phyloP scores from a whole-genome alignment of 2,329 filamentous ascomycete species.

The Cylindrodendrum hubeiense region DNA sequence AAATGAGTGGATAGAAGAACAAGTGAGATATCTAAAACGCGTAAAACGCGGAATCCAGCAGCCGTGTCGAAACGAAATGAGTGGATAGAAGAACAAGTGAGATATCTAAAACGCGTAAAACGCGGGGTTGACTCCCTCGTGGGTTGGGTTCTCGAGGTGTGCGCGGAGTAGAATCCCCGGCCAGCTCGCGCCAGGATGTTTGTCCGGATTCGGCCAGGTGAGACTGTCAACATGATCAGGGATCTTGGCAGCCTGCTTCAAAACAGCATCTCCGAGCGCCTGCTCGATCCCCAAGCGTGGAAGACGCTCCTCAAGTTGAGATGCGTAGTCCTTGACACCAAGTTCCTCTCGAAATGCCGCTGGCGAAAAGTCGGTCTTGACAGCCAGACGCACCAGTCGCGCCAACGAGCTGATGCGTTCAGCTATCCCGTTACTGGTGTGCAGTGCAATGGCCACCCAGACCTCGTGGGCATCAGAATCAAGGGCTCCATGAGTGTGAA shows the following conservation, averaged over 20 bases:
- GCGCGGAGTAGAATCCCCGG: constrained; percentile 47
- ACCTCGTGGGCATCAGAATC: constrained; percentile 44
- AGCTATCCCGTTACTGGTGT: constrained; percentile 51
- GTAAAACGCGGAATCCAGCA: constrained; percentile 40
- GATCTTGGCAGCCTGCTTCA: constrained; percentile 41
- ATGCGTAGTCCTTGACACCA: constrained; percentile 19
- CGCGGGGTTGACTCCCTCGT: constrained; percentile 44
- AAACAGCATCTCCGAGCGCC: constrained; percentile 43
- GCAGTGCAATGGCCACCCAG: constrained; percentile 52
- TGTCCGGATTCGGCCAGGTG: constrained; percentile 43
- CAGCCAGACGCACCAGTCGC: constrained; percentile 47
- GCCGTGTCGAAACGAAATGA: too few species aligned
- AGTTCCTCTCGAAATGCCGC: constrained; percentile 19
- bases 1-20: too few species aligned
- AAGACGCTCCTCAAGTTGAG: constrained; percentile 38
- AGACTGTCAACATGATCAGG: constrained; percentile 35
- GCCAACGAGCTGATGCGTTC: constrained; percentile 51
- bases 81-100: too few species aligned
- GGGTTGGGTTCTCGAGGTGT: constrained; percentile 44
- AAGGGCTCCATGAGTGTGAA: constrained; percentile 40
- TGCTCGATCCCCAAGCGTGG: constrained; percentile 43
- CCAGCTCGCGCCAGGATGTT: constrained; percentile 47
- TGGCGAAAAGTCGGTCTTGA: constrained; percentile 48
- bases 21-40: neutral
- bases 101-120: constrained; percentile 34